Evolutionary conservation across 768 basidiomycete species (phyloP), one percentile per base, ranked within the genome.

Genomic region (Trichaptum fuscoviolaceum): DNA sequence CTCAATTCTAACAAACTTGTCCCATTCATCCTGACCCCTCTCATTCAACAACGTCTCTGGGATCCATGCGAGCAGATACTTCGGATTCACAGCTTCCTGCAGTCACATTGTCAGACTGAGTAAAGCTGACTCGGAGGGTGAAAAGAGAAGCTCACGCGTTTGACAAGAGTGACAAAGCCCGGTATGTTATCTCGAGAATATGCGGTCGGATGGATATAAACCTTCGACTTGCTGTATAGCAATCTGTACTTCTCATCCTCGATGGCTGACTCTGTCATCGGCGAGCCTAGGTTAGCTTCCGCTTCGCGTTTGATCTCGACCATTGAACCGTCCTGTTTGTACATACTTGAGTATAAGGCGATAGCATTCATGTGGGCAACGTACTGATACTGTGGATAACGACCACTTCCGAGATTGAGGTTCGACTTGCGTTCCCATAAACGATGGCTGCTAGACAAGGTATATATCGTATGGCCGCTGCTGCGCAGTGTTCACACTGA

Each of bases 161-260:
- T 93, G 23, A 99, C 95, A 66, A 99, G 82, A 18, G 91, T 89
- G 7, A 95, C 88, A 75, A 96, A 99, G 0, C 97, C 97, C 2
- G 93, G 87, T 36, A 98, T 92, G 76, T 98, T 96, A 77, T 99
- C 97, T 72, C 91, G 84, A 1, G 91, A 83, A 75, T 95, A 96
- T 2, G 91, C 87, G 1, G 95, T 96, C 0, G 97, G 97, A 71
- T 98, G 93, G 58, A 99, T 88, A 74, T 96, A 95, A 59, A 98
- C 96, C 75, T 95, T 96, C 57, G 91, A 93, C 75, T 96, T 97
- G 76, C 88, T 90, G 71, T 94, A 97, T 17, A 98, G 75, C 62
- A 98, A 81, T 59, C 91, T 82, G 74, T 87, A 85, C 75, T 85
- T 87, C 72, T 76, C 76, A 71, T 87, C 87, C 70, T 89, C 87